Evolutionary conservation across 1,284 basidiomycete species (phyloP).

Genomic region (Trametes polyzona): DNA sequence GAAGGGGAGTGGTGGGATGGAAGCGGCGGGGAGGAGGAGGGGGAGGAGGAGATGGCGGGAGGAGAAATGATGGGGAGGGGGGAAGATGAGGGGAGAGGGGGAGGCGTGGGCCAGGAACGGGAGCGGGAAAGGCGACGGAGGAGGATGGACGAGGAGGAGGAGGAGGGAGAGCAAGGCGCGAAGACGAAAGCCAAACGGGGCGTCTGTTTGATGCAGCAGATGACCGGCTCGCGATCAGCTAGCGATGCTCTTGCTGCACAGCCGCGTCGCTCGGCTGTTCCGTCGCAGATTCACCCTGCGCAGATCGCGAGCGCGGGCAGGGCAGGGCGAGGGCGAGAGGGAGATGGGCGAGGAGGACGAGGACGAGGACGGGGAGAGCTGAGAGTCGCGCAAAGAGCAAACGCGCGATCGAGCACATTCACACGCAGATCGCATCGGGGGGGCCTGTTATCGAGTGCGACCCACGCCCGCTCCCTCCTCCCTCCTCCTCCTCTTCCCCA

Average conservation of each 20-base stretch:
- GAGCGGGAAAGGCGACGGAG: constrained; percentile 7
- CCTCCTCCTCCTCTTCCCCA: background rate
- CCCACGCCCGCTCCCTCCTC: background rate
- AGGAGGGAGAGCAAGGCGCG: constrained; percentile 10
- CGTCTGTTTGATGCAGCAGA: constrained; percentile 18
- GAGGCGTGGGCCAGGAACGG: constrained; percentile 12
- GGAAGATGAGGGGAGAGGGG: constrained; percentile 1
- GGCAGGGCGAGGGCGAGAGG: background rate
- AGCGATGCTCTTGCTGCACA: constrained; percentile 12
- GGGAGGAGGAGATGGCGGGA: background rate
- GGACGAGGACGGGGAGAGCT: background rate
- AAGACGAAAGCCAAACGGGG: background rate
- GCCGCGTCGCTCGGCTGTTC: constrained; percentile 1
- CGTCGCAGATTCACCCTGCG: background rate
- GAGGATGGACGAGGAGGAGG: constrained; percentile 2
- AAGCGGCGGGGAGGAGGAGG: background rate
- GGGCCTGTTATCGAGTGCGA: background rate
- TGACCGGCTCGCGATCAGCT: constrained; percentile 14
- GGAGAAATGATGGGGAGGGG: constrained; percentile 9
- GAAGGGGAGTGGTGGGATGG: too few relatives aligned
- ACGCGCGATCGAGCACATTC: background rate
- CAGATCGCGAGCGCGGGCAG: background rate
- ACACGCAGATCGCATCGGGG: background rate
- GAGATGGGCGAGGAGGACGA: background rate
- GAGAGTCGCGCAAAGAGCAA: background rate